A percentile compares a stretch with the other conserved stretches of the same genome.
Conservation (phyloP, 225 moss, liverwort and hornwort species). For the Pleurozium schreberi region DNA sequence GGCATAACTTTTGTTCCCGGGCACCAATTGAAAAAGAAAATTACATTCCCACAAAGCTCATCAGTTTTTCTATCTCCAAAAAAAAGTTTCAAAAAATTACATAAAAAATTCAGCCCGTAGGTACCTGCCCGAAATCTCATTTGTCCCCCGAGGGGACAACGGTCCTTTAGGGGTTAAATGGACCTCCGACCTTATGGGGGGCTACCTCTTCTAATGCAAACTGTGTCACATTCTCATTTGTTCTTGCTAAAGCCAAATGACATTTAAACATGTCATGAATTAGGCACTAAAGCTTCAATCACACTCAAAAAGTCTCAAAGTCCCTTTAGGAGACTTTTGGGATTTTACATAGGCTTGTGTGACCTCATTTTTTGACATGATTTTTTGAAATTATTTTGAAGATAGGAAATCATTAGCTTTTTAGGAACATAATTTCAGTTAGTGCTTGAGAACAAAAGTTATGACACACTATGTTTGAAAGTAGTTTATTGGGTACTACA, state of each 20-base stretch:
- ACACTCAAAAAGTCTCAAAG: accelerated
- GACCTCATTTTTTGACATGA: not conserved
- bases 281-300: not conserved
- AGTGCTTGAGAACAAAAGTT: accelerated
- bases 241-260: not conserved
- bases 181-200: not conserved
- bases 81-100: too few relatives aligned
- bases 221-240: accelerated
- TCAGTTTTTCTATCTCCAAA: too few relatives aligned
- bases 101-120: too few relatives aligned
- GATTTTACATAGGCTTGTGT: not conserved
- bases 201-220: not conserved
- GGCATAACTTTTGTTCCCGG: too few relatives aligned
- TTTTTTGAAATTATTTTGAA: not conserved
- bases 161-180: too few relatives aligned
- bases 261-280: not conserved
- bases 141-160: too few relatives aligned
- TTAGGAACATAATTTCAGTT: not conserved
- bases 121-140: too few relatives aligned
- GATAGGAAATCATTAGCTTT: not conserved
- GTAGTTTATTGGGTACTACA: accelerated
- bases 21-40: too few relatives aligned
- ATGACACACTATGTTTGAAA: not conserved
- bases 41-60: too few relatives aligned
- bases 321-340: accelerated